Percentiles rank a stretch among this genome's conserved stretches.
phyloP scores from a whole-genome alignment of 2,329 filamentous ascomycete species.

The Sordariomycetes sp. region DNA sequence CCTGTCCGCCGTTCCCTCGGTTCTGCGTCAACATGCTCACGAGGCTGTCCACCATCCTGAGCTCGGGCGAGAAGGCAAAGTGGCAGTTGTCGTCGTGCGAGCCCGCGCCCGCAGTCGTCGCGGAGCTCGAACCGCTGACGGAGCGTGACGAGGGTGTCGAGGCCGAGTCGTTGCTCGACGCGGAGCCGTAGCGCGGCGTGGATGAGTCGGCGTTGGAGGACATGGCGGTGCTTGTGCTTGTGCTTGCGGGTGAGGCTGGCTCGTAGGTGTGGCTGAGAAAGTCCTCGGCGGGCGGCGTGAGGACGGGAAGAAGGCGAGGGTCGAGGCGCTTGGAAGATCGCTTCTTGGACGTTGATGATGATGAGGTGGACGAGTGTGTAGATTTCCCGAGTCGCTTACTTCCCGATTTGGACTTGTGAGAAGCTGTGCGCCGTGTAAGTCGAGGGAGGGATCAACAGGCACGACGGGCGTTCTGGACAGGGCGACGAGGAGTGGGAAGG shows the following conservation, averaged over 20 bases:
- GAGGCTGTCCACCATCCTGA: constrained; percentile 4
- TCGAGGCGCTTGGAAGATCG: no score
- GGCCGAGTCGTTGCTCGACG: background rate
- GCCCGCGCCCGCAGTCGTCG: background rate
- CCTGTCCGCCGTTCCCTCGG: background rate
- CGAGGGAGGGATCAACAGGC: background rate
- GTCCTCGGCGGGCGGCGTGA: no score
- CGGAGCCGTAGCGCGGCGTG: background rate
- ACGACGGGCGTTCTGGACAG: background rate
- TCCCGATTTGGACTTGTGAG: background rate
- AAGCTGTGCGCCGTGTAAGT: background rate
- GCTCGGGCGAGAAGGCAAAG: constrained; percentile 4
- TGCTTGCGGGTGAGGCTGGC: no score
- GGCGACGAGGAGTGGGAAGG: background rate
- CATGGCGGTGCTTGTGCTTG: background rate
- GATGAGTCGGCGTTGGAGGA: background rate
- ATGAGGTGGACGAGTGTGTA: background rate
- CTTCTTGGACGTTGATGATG: background rate
- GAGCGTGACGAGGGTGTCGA: background rate
- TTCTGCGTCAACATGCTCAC: constrained; percentile 5
- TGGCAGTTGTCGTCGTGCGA: constrained; percentile 3
- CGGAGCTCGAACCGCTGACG: background rate
- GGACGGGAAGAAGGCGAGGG: no score
- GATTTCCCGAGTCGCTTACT: background rate
- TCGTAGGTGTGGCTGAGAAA: no score